Conservation (phyloP, 768 basidiomycete genomes). For the Suillus subalutaceus region DNA sequence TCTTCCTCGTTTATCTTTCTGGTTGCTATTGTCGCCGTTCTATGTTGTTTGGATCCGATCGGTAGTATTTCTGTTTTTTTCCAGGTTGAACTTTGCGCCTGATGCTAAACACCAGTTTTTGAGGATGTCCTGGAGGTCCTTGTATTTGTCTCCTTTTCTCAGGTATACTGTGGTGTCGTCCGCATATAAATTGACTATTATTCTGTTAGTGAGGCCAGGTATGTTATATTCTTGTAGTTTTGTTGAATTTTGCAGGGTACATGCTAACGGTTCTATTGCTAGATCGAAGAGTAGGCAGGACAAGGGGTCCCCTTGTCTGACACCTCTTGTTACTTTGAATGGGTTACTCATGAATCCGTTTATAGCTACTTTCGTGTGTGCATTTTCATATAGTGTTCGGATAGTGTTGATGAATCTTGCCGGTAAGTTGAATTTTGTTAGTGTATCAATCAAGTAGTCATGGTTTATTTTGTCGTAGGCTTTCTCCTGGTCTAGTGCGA, state of each 20-base stretch:
- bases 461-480: too few relatives aligned
- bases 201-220: background rate
- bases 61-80: constrained; percentile 28
- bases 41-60: background rate
- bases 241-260: too few relatives aligned
- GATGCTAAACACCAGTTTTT: constrained; percentile 20
- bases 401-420: too few relatives aligned
- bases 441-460: too few relatives aligned
- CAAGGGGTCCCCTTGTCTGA: background rate
- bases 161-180: constrained; percentile 23
- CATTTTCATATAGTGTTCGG: too few relatives aligned
- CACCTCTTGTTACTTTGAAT: background rate
- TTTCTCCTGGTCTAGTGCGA: too few relatives aligned
- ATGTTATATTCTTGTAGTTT: background rate
- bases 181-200: background rate
- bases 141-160: constrained; percentile 7
- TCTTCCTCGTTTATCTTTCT: background rate
- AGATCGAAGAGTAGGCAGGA: background rate
- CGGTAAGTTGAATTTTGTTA: too few relatives aligned
- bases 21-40: rapidly evolving
- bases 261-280: background rate
- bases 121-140: constrained; percentile 10
- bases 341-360: too few relatives aligned
- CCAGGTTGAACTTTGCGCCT: constrained; percentile 23
- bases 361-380: too few relatives aligned